These are phyloP conservation scores for Globisporangium okanoganense DNA, from an alignment of 352 stramenopile species.

Conservation along the genomic window DNA sequence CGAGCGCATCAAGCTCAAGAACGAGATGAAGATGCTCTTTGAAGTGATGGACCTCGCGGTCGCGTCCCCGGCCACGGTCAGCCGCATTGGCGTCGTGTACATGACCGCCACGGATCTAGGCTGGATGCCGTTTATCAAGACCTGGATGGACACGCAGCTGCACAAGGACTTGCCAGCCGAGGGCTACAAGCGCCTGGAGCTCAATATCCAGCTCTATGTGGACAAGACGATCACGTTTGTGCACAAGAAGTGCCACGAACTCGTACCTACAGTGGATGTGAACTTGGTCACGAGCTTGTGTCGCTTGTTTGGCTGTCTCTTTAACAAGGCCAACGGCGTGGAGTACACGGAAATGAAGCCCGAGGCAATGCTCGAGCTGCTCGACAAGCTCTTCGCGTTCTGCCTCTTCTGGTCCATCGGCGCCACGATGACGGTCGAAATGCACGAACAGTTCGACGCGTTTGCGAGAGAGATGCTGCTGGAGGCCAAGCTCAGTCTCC, in stretches of 20 bases:
- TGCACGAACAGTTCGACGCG: constrained; percentile 72
- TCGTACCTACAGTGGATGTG: constrained; percentile 88
- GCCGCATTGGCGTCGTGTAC: constrained; percentile 73
- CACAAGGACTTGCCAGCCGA: constrained; percentile 35
- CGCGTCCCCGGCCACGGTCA: constrained; percentile 89
- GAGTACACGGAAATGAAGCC: constrained; percentile 26
- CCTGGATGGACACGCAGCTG: constrained; percentile 78
- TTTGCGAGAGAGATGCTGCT: constrained; percentile 66
- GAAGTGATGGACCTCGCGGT: constrained; percentile 92
- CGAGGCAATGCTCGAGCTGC: constrained; percentile 43
- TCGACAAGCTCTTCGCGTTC: constrained; percentile 87
- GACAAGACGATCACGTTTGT: constrained; percentile 77
- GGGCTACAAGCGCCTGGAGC: constrained; percentile 32
- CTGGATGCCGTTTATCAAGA: constrained; percentile 89
- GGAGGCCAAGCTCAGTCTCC: constrained; percentile 50
- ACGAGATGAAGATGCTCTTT: constrained; percentile 93
- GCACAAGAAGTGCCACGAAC: constrained; percentile 71
- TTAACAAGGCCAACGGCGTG: constrained; percentile 42
- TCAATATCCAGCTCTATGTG: constrained; percentile 59
- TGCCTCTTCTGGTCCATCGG: constrained; percentile 90
- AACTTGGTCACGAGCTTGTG: constrained; percentile 86
- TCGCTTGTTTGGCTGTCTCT: constrained; percentile 80
- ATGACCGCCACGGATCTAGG: constrained; percentile 84
- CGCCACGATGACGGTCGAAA: constrained; percentile 76
- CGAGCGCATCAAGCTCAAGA: constrained; percentile 87